Conservation (phyloP, 2,329 filamentous ascomycete species). For the Pseudopyricularia javanii region DNA sequence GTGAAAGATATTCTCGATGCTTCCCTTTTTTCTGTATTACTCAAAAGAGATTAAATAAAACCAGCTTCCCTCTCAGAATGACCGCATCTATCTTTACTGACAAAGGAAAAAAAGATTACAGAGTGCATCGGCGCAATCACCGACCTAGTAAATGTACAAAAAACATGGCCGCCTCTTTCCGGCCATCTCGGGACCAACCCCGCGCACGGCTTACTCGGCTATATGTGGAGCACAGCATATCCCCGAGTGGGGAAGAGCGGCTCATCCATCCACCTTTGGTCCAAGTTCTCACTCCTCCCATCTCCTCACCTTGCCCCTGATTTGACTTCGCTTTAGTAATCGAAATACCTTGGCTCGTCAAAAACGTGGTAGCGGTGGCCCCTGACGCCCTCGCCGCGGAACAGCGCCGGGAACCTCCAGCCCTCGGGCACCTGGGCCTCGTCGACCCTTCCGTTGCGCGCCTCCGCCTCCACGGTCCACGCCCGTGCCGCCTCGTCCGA, state of each 20-base stretch:
- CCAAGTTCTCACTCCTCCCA: background rate
- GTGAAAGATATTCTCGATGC: no score
- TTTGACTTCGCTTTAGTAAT: constrained; percentile 15
- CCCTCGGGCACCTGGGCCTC: constrained; percentile 68
- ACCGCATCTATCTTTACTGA: background rate
- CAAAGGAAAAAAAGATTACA: background rate
- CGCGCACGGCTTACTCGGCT: background rate
- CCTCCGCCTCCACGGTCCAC: constrained; percentile 31
- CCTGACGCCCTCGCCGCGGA: constrained; percentile 74
- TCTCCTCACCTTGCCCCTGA: background rate
- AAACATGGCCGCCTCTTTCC: background rate
- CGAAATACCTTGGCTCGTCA: constrained; percentile 70
- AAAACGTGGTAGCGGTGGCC: constrained; percentile 94
- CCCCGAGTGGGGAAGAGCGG: background rate
- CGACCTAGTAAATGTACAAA: background rate
- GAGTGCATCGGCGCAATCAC: no score
- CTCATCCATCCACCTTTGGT: no score
- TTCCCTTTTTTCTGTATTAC: no score
- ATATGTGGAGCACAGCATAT: background rate
- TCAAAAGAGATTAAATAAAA: no score
- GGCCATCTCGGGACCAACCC: background rate
- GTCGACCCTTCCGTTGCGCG: constrained; percentile 43
- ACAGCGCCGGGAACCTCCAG: constrained; percentile 71
- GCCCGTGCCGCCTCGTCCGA: constrained; percentile 32
- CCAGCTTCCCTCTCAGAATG: background rate